phyloP scores from a whole-genome alignment of 1,139 yeast genomes.

The Geotrichum phurueaensis region DNA sequence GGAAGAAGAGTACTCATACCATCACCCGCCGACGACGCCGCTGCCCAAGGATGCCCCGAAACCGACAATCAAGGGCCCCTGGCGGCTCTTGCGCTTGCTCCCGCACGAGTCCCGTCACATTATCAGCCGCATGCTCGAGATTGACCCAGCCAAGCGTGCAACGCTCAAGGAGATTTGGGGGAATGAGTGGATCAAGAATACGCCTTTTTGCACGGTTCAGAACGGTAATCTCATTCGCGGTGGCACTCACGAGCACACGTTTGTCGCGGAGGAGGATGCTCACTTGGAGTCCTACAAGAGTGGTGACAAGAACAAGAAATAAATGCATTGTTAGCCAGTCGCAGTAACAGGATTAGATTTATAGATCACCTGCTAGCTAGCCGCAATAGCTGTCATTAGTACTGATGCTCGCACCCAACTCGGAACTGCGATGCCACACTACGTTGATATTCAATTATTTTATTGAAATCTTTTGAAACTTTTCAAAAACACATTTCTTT shows the following conservation, averaged over 20 bases:
- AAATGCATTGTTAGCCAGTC: neutral
- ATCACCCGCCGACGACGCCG: constrained; percentile 13
- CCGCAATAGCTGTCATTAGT: too few species aligned
- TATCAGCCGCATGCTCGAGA: constrained; percentile 62
- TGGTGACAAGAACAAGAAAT: neutral
- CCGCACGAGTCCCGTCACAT: constrained; percentile 84
- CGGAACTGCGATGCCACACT: too few species aligned
- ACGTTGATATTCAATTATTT: too few species aligned
- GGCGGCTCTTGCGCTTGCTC: constrained; percentile 74
- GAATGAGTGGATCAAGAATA: constrained; percentile 68
- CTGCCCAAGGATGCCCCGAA: constrained; percentile 18
- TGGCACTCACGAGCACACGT: constrained; percentile 52
- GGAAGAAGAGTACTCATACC: constrained; percentile 17
- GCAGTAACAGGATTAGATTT: too few species aligned
- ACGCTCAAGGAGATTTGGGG: constrained; percentile 57
- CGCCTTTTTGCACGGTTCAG: constrained; percentile 43
- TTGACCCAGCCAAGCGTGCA: constrained; percentile 66
- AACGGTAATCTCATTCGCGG: constrained; percentile 40
- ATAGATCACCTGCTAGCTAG: too few species aligned
- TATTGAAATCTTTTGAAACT: too few species aligned
- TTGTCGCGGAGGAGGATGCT: constrained; percentile 47
- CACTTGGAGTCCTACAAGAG: constrained; percentile 41
- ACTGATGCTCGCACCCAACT: too few species aligned
- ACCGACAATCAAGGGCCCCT: constrained; percentile 58
- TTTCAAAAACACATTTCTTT: too few species aligned